These are phyloP conservation scores for Boletellus emodensis DNA, from an alignment of 768 basidiomycete species.

Conservation along the genomic window DNA sequence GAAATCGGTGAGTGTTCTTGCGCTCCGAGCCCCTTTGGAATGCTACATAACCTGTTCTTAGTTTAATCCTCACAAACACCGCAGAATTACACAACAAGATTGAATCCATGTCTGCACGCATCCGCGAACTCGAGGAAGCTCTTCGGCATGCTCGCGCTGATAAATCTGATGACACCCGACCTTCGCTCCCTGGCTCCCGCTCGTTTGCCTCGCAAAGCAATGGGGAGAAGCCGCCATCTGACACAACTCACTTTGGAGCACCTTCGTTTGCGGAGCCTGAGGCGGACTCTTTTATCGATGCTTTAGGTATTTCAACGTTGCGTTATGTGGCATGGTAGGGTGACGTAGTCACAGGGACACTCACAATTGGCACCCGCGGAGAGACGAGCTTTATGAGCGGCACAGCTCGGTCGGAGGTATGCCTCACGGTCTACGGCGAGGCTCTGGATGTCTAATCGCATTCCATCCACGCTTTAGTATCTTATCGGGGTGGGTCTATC, in stretches of 20 bases:
- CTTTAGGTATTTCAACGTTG: slow-evolving; percentile 38
- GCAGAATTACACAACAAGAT: slow-evolving; percentile 68
- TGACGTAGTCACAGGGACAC: slow-evolving; percentile 41
- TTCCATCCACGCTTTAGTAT: slow-evolving; percentile 36
- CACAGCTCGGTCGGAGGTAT: slow-evolving; percentile 66
- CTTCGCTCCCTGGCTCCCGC: slow-evolving; percentile 34
- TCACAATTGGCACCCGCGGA: slow-evolving; percentile 52
- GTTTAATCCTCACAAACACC: slow-evolving; percentile 62
- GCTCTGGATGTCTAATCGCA: neutral
- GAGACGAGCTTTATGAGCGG: slow-evolving; percentile 57
- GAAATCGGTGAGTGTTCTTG: slow-evolving; percentile 42
- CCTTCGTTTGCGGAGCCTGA: slow-evolving; percentile 24
- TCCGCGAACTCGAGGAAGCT: slow-evolving; percentile 58
- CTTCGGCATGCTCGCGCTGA: slow-evolving; percentile 47
- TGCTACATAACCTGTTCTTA: slow-evolving; percentile 13
- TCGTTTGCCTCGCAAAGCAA: slow-evolving; percentile 26
- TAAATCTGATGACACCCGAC: slow-evolving; percentile 48
- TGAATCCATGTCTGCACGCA: slow-evolving; percentile 49
- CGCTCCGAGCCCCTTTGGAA: neutral
- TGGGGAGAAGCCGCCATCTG: slow-evolving; percentile 21
- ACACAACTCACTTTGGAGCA: slow-evolving; percentile 6
- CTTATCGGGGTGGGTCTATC: slow-evolving; percentile 46
- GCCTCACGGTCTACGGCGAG: slow-evolving; percentile 10
- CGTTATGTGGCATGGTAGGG: neutral
- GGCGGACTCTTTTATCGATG: slow-evolving; percentile 45